Evolutionary conservation across 257 asterid genomes (phyloP).

Genomic region (Cinchona pubescens): DNA sequence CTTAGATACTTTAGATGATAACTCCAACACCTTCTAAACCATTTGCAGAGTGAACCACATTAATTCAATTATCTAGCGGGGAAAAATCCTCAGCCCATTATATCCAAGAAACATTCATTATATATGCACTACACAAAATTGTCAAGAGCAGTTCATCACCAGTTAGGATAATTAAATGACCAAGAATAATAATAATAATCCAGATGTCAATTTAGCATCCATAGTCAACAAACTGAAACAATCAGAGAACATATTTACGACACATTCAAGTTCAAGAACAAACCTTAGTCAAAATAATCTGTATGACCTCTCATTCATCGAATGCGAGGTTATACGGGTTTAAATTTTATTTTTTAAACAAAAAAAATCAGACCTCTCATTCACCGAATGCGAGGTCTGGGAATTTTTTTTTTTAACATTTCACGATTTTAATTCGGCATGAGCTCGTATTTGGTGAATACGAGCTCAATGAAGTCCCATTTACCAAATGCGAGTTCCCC

Average conservation of each 20-base stretch:
- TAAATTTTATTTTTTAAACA: too few species aligned
- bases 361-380: too few species aligned
- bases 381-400: too few species aligned
- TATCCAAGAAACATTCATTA: neutral
- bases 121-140: neutral
- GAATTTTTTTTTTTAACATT: too few species aligned
- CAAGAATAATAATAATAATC: neutral
- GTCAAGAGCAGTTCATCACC: neutral
- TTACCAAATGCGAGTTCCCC: too few species aligned
- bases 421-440: too few species aligned
- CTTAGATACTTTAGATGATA: slow-evolving; percentile 29
- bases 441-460: too few species aligned
- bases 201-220: neutral
- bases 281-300: too few species aligned
- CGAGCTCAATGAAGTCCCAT: too few species aligned
- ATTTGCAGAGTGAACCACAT: slow-evolving; percentile 14
- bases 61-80: neutral
- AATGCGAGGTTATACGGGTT: too few species aligned
- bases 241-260: neutral
- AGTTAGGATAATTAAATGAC: neutral
- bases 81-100: neutral
- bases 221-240: neutral
- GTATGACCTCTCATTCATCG: too few species aligned
- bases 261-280: slow-evolving; percentile 12
- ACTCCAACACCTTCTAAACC: slow-evolving; percentile 45